Evolutionary conservation across 495 filamentous ascomycete genomes (phyloP), one percentile per base, ranked within the genome.

Genomic region (Aspergillus diversus): DNA sequence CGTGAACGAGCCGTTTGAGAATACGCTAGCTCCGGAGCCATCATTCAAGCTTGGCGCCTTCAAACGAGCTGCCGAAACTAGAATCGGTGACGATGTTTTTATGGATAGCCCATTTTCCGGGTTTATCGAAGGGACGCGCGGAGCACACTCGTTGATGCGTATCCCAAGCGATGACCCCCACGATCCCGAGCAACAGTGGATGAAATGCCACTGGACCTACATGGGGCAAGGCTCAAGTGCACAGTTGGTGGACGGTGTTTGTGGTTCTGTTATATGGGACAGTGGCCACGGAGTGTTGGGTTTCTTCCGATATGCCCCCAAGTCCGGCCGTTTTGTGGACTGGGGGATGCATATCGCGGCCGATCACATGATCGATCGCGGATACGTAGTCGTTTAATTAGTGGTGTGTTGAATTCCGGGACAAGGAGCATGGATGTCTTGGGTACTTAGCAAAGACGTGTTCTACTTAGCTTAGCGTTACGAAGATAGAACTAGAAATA

Each of bases 241-340:
- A 17, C 3, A 12, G 6, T 7, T 7, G n/a, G 55, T 21, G 12
- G 55, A 57, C 27, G 27, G 55, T 27, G 55, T 57, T 0, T 57
- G 55, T 42, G 54, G 61, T 13, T 64, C 61, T 27, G 42, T 43
- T 4, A 58, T 64, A 7, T 64, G 49, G 39, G 34, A 64, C 53
- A 46, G 33, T 5, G 32, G 59, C 53, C 55, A 55, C 1, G 6
- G 53, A 17, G 61, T 64, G 39, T n/a, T 58, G 12, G 46, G 43
- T n/a, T 59, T 59, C 33, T 59, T 55, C 39, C 43, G 34, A 9
- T 64, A 59, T 60, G 32, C 56, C 42, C 32, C 48, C 33, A 60
- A 64, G 34, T 57, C 55, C 4, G 34, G 9, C 15, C 1, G 27
- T 4, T 43, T 42, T 11, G 12, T 5, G 13, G 35, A 56, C 27